Evolutionary conservation across 2,329 filamentous ascomycete genomes (phyloP), one percentile per base, ranked within the genome.

Genomic region (Aspergillus novofumigatus): DNA sequence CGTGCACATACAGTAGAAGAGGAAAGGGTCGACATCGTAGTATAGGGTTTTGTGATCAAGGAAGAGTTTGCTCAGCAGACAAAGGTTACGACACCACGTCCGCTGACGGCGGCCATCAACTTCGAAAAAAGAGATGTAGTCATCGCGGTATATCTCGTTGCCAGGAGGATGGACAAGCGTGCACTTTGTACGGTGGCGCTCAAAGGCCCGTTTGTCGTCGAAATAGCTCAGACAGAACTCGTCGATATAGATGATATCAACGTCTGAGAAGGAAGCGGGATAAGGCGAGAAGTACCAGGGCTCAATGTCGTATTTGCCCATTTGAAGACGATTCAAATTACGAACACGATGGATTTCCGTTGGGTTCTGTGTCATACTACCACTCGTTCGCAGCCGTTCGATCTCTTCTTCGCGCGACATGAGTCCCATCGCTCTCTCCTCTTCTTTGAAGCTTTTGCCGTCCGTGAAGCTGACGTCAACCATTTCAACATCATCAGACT

Each of bases 261-360:
- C 89, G 65, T 94, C 89, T 23, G 88, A 88, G 72, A 96, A 97
- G 2, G 87, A 81, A 69, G 95, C 89, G 0, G 94, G 94, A 68
- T 99, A 99, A 0, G 94, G 94, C 4, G 92, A 96, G 78, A 99
- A 99, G 75, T 99, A 99, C 94, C 94, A 99, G 0, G 94, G 94
- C 72, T 96, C 95, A 47, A 99, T 85, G 67, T 97, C 91, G 71
- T 87, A 89, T 65, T 88, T 86, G 48, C 94, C 95, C 81, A 99
- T 97, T 72, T 97, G 93, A 3, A 99, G 88, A 64, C 89, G 92
- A 54, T 90, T 91, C 63, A 99, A 86, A 71, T 99, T 99, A 68
- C 94, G 88, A 55, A 99, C 96, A 53, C 95, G 89, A 25, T 93
- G 93, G 59, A 99, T 92, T 71, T 99, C 95, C 11, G 93, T 92